These are phyloP conservation scores for Penicillium janthinellum DNA, from an alignment of 2,329 filamentous ascomycete genomes.

Conservation along the genomic window DNA sequence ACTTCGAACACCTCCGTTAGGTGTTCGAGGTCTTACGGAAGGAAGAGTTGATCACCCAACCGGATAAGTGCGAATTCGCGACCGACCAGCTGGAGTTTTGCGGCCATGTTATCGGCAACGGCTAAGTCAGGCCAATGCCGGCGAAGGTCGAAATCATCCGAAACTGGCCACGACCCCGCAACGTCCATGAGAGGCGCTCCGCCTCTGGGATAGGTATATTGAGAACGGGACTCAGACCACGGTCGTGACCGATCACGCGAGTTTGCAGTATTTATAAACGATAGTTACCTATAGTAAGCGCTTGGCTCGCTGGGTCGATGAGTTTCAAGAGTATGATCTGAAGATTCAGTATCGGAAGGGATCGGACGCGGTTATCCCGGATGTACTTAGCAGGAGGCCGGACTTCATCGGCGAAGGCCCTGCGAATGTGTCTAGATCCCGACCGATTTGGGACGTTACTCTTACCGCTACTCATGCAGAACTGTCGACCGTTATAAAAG, in stretches of 20 bases:
- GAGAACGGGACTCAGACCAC: too few relatives aligned
- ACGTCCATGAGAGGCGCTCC: not conserved
- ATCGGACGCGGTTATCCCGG: not conserved
- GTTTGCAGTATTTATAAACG: too few relatives aligned
- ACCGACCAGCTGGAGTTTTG: too few relatives aligned
- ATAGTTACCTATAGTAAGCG: too few relatives aligned
- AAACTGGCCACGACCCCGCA: not conserved
- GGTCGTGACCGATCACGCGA: too few relatives aligned
- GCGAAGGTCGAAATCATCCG: not conserved
- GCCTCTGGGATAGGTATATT: too few relatives aligned
- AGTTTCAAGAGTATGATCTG: not conserved
- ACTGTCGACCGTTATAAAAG: too few relatives aligned
- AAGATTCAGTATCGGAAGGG: not conserved
- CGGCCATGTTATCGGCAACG: not conserved
- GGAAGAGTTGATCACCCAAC: too few relatives aligned
- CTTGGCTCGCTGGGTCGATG: too few relatives aligned
- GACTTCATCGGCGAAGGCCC: not conserved
- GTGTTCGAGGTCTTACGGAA: not conserved
- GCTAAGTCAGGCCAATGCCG: not conserved
- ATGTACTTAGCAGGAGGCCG: not conserved
- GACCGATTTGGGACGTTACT: too few relatives aligned
- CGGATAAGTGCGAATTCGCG: too few relatives aligned
- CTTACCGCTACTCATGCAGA: too few relatives aligned
- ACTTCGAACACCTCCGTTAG: not conserved
- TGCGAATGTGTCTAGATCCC: constrained; percentile 10